These are phyloP conservation scores for Sanghuangporus baumii DNA, from an alignment of 1,284 basidiomycete genomes.

Conservation along the genomic window DNA sequence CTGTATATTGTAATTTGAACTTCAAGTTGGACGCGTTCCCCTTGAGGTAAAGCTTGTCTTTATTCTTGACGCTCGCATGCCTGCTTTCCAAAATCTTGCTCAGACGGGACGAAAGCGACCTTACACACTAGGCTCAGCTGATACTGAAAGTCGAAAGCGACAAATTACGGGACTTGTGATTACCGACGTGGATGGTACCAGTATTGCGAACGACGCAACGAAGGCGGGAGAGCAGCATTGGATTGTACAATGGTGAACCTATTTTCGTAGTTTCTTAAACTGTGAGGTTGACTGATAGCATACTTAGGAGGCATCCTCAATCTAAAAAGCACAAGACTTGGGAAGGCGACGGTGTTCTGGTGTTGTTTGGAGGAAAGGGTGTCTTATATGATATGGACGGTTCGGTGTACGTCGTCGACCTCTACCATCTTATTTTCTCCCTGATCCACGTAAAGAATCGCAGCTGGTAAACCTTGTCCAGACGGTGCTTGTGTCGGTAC, in stretches of 20 bases:
- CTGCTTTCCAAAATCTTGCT: slow-evolving; percentile 9
- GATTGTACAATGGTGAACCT: slow-evolving; percentile 63
- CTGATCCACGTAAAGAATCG: slow-evolving; percentile 29
- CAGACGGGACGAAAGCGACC: slow-evolving; percentile 3
- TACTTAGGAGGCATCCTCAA: slow-evolving; percentile 67
- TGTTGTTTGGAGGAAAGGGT: slow-evolving; percentile 42
- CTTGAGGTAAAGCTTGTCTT: neutral
- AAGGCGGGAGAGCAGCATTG: slow-evolving; percentile 42
- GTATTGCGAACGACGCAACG: slow-evolving; percentile 12
- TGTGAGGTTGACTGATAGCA: neutral
- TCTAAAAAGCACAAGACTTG: slow-evolving; percentile 88
- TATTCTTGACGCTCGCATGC: slow-evolving; percentile 1
- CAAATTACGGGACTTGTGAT: neutral
- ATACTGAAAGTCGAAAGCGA: slow-evolving; percentile 3
- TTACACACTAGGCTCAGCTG: neutral
- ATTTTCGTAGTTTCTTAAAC: neutral
- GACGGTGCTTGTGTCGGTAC: slow-evolving; percentile 40
- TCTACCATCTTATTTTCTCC: neutral
- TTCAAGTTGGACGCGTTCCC: neutral
- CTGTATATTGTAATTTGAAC: too few species aligned
- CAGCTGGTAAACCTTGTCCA: slow-evolving; percentile 35
- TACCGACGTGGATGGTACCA: neutral
- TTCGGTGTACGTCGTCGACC: slow-evolving; percentile 39
- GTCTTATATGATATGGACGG: slow-evolving; percentile 58
- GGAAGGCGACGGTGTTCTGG: slow-evolving; percentile 78